Conservation (phyloP, 75 land plant species). For the Pinus tabuliformis region DNA sequence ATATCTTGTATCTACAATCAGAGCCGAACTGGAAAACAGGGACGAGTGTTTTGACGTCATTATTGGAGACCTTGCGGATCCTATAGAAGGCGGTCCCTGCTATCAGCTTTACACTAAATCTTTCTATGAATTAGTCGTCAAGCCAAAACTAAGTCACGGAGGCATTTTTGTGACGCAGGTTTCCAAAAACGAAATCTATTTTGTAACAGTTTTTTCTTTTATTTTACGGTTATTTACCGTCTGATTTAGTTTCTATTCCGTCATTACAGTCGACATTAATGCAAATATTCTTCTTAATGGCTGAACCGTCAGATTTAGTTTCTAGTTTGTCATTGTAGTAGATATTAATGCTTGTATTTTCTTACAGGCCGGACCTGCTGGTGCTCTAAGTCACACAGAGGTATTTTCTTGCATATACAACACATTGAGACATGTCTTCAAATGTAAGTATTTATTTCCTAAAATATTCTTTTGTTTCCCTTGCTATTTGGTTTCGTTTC, state of each 20-base stretch:
- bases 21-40: conserved; percentile 54
- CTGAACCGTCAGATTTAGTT: conserved; percentile 34
- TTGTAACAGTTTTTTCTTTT: neutral
- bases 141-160: conserved; percentile 46
- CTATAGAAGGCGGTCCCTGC: conserved; percentile 65
- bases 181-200: neutral
- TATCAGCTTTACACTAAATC: conserved; percentile 52
- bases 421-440: conserved; percentile 74
- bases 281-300: conserved; percentile 25
- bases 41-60: conserved; percentile 53
- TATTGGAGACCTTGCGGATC: conserved; percentile 64
- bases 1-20: conserved; percentile 6
- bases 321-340: too few species aligned
- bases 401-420: conserved; percentile 83
- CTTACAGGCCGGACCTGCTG: conserved; percentile 87
- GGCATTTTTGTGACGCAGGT: conserved; percentile 75
- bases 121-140: conserved; percentile 38
- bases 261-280: neutral
- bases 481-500: neutral
- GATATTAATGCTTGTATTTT: neutral
- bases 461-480: too few species aligned
- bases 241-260: too few species aligned
- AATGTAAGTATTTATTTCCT: conserved; percentile 39
- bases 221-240: neutral
- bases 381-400: conserved; percentile 64